Conservation (phyloP, 2,329 filamentous ascomycete genomes). For the Penicillium vulpinum region DNA sequence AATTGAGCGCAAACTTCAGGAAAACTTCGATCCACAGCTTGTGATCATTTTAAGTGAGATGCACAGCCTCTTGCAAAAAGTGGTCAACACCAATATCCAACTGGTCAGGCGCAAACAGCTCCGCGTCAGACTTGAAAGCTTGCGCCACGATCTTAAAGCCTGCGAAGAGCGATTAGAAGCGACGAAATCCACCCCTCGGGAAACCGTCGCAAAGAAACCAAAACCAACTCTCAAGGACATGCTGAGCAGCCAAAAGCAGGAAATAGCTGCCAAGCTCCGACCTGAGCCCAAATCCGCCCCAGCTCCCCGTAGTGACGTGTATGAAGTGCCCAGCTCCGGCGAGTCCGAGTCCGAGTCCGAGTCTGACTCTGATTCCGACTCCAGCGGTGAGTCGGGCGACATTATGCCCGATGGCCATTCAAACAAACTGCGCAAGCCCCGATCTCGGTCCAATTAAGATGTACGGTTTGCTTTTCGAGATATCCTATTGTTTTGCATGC, state of each 20-base stretch:
- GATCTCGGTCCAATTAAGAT: background rate
- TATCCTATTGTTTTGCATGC: background rate
- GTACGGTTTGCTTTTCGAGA: background rate
- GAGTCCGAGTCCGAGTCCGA: background rate
- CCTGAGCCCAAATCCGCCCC: background rate
- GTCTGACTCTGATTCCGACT: background rate
- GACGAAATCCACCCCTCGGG: background rate
- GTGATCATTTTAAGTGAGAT: background rate
- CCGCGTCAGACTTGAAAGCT: background rate
- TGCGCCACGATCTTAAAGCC: background rate
- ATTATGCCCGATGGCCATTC: conserved; percentile 6
- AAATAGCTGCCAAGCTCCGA: background rate
- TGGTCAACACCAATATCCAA: background rate
- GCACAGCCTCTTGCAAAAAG: background rate
- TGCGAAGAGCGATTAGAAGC: background rate
- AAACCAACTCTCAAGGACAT: background rate
- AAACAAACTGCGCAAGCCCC: background rate
- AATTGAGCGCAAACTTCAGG: background rate
- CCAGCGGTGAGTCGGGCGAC: conserved; percentile 1
- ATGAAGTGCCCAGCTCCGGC: conserved; percentile 4
- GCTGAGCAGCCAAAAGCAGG: background rate
- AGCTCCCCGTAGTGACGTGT: background rate
- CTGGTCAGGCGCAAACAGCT: background rate
- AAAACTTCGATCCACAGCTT: background rate
- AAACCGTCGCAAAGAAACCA: background rate